Base-by-base conservation (phyloP, 164 flowering plant species). In the Amborella trichopoda region DNA sequence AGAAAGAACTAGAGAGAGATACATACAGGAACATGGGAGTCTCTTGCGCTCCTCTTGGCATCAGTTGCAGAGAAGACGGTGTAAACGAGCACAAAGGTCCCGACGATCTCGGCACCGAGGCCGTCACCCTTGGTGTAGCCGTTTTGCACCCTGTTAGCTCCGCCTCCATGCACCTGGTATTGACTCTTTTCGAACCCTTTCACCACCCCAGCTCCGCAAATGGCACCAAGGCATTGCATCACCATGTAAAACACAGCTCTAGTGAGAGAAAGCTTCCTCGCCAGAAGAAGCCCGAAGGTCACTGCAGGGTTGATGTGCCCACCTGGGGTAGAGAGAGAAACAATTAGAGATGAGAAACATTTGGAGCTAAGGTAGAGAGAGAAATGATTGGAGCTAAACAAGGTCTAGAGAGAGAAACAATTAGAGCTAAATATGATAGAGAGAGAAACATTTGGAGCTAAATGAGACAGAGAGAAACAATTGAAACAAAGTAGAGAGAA, bases 41-140 rank as follows among this genome's bases (percentile, higher is more conserved):
- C 95, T 48, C 89, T 64, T 34, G 91, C 95, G 54, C 50, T 85
- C 18, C 88, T 74, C 68, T 85, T 86, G 66, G 93, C 85, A 46
- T 86, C 93, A 12, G 95, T 82, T 48, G 91, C 95, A 0, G 95
- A 84, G 71, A 84, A 84, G 25, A 84, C 94, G 11, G 89, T 83
- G 77, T 80, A 81, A 48, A 83, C 94, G 20, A 83, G 89, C 12
- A 83, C 73, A n/a, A 83, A 83, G 36, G 94, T 81, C n/a, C 95
- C 95, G 2, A 84, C 47, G 23, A 84, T 84, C 68, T 85, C 95
- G 21, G 91, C 95, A 6, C 90, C 95, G 5, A 86, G 83, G 4
- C 83, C 93, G 20, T 56, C 71, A 2, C 93, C 95, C 54, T 78
- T 82, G 54, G 83, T 74, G 80, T 82, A 86, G 6, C 93, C 93